Evolutionary conservation across 2,329 filamentous ascomycete genomes (phyloP).

Genomic region (Colletotrichum shisoi): DNA sequence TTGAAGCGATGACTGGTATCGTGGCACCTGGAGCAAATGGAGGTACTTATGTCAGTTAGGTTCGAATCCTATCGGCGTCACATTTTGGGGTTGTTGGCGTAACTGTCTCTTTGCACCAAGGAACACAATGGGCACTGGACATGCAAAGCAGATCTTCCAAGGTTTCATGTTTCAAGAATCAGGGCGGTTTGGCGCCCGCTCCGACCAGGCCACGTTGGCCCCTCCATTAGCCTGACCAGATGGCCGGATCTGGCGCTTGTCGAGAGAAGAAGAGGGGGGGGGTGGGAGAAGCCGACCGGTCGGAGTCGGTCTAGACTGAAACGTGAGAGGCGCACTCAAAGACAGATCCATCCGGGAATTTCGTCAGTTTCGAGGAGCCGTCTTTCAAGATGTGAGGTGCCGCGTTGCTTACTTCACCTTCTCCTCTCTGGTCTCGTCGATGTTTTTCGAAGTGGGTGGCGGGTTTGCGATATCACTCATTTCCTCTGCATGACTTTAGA

Average conservation of each 20-base stretch:
- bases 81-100: too few species aligned
- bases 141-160: slow-evolving; percentile 36
- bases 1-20: background rate
- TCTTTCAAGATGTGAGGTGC: slow-evolving; percentile 9
- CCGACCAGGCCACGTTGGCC: slow-evolving; percentile 34
- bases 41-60: too few species aligned
- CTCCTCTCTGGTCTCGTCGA: background rate
- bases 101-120: too few species aligned
- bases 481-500: slow-evolving; percentile 23
- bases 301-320: slow-evolving; percentile 25
- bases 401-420: background rate
- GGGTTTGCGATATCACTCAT: slow-evolving; percentile 16
- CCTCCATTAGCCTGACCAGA: slow-evolving; percentile 27
- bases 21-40: too few species aligned
- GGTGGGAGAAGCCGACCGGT: slow-evolving; percentile 7
- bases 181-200: slow-evolving; percentile 31
- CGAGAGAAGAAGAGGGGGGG: background rate
- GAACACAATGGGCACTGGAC: slow-evolving; percentile 9
- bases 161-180: slow-evolving; percentile 37
- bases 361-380: slow-evolving; percentile 23
- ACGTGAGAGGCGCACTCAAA: slow-evolving; percentile 13
- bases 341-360: slow-evolving; percentile 18
- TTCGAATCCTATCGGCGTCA: too few species aligned
- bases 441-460: background rate
- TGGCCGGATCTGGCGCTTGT: slow-evolving; percentile 31